Conservation (phyloP, 768 basidiomycete species). For the Sporobolomyces phaffii region DNA sequence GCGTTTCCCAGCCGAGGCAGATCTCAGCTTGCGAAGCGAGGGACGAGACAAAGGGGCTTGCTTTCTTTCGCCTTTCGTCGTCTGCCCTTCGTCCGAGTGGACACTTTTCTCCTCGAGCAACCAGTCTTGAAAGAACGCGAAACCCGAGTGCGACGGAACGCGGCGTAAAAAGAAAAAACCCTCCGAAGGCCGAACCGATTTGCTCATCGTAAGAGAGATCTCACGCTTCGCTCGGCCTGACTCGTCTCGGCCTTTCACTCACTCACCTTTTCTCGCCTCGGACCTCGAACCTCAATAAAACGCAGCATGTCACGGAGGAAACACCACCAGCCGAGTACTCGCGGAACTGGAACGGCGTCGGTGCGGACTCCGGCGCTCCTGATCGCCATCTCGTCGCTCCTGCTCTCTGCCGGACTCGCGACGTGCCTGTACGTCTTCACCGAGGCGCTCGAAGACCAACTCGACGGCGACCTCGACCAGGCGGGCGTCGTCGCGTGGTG, state of each 20-base stretch:
- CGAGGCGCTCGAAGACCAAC: background rate
- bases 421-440: background rate
- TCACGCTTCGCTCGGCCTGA: too few species aligned
- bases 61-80: too few species aligned
- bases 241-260: background rate
- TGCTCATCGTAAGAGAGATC: background rate
- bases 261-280: background rate
- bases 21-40: too few species aligned
- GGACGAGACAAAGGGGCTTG: too few species aligned
- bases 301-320: background rate
- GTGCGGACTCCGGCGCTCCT: slow-evolving; percentile 2
- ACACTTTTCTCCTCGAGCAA: background rate
- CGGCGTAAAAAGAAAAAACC: background rate
- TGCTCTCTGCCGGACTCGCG: slow-evolving; percentile 8
- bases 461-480: slow-evolving; percentile 23
- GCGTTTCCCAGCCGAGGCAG: too few species aligned
- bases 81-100: too few species aligned
- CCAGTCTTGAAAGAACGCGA: background rate
- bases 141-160: background rate
- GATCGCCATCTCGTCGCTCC: background rate
- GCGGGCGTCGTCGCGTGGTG: slow-evolving; percentile 21
- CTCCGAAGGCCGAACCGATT: background rate
- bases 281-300: background rate
- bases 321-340: background rate
- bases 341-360: background rate